Percentiles rank a stretch among this genome's conserved stretches.
Conservation (phyloP, 345 rosid species). For the Heritiera fomes region DNA sequence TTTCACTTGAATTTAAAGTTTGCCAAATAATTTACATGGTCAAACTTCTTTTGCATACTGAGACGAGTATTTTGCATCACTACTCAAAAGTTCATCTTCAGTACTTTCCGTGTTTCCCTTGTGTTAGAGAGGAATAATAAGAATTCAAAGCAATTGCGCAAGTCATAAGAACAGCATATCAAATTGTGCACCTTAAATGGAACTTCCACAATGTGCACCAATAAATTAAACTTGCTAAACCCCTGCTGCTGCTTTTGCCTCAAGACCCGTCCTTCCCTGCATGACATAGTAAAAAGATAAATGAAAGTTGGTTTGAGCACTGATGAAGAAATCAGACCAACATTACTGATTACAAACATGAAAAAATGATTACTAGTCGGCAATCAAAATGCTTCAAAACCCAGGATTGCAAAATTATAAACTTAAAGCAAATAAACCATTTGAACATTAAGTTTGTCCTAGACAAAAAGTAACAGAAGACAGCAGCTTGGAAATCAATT, state of each 20-base stretch:
- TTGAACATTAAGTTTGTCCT: not conserved
- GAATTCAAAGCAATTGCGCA: not conserved
- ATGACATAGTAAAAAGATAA: slow-evolving; percentile 20
- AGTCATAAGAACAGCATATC: slow-evolving; percentile 10
- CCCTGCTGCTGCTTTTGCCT: slow-evolving; percentile 62
- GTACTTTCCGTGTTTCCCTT: not conserved
- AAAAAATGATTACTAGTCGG: not conserved
- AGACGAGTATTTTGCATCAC: too few species aligned
- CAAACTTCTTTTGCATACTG: not conserved
- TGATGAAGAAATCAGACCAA: not conserved
- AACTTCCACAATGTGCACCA: slow-evolving; percentile 15
- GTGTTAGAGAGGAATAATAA: not conserved
- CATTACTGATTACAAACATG: not conserved
- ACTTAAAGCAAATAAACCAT: slow-evolving; percentile 5
- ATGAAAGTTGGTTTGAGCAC: not conserved
- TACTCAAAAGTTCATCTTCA: not conserved
- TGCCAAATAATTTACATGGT: not conserved
- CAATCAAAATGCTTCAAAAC: not conserved
- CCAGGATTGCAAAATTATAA: not conserved
- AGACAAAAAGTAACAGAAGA: not conserved
- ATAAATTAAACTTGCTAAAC: slow-evolving; percentile 37
- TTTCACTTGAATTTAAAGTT: not conserved
- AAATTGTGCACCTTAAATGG: slow-evolving; percentile 33
- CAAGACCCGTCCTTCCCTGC: slow-evolving; percentile 63
- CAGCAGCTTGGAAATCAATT: not conserved